phyloP scores from a whole-genome alignment of 345 rosid genomes.

The Erysimum cheiranthoides region DNA sequence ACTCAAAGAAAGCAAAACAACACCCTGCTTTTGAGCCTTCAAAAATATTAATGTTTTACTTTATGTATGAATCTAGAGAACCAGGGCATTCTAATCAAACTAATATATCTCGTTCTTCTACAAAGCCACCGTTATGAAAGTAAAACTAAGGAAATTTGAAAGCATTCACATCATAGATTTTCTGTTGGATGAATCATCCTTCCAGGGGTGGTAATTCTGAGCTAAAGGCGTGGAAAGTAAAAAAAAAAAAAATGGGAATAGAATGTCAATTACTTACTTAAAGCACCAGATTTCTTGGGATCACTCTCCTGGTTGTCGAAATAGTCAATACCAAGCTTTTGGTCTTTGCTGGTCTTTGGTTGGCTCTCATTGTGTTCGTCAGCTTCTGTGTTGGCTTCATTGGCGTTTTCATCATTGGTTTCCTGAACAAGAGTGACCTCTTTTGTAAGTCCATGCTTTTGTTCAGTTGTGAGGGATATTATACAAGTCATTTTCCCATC shows the following conservation, averaged over 20 bases:
- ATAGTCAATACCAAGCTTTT: constrained; percentile 65
- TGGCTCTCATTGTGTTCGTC: constrained; percentile 48
- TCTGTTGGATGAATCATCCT: not conserved
- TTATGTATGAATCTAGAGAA: not conserved
- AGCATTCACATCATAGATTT: not conserved
- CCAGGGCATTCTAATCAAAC: not conserved
- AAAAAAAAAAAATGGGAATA: not conserved
- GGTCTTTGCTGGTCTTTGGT: constrained; percentile 43
- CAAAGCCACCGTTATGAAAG: not conserved
- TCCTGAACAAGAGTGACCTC: constrained; percentile 52
- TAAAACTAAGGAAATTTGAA: not conserved
- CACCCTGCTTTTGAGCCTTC: not conserved
- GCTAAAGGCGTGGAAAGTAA: not conserved
- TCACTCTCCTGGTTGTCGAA: constrained; percentile 66
- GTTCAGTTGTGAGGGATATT: not conserved
- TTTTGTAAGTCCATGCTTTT: constrained; percentile 19
- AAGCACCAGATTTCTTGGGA: constrained; percentile 75
- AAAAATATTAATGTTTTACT: not conserved
- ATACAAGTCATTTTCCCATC: not conserved
- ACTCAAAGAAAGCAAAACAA: not conserved
- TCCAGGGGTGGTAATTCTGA: not conserved
- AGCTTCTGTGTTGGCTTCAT: constrained; percentile 45
- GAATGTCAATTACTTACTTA: constrained; percentile 58
- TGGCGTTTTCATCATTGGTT: constrained; percentile 43
- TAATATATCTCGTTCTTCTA: not conserved